phyloP scores from a whole-genome alignment of 352 stramenopile species.

The Pythium biforme region DNA sequence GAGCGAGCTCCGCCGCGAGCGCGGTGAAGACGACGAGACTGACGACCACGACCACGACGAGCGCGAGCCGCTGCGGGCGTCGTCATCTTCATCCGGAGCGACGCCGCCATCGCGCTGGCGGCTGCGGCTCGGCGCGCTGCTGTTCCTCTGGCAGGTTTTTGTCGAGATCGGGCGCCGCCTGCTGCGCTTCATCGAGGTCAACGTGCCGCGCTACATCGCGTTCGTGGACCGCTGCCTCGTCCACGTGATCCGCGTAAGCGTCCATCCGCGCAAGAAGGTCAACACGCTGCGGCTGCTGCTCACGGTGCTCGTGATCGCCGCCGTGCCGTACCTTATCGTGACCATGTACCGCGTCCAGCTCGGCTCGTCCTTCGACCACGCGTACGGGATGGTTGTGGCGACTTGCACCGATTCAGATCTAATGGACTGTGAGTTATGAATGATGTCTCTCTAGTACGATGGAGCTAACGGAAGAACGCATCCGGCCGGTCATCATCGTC shows the following conservation, averaged over 20 bases:
- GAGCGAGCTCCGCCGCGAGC: slow-evolving; percentile 30
- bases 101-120: slow-evolving; percentile 30
- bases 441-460: slow-evolving; percentile 27
- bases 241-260: slow-evolving; percentile 40
- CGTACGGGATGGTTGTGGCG: slow-evolving; percentile 4
- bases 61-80: slow-evolving; percentile 13
- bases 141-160: slow-evolving; percentile 49
- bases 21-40: slow-evolving; percentile 13
- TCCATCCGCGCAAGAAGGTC: slow-evolving; percentile 37
- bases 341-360: slow-evolving; percentile 37
- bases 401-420: too few species aligned
- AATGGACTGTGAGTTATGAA: too few species aligned
- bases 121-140: slow-evolving; percentile 38
- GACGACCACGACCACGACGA: slow-evolving; percentile 11
- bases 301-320: slow-evolving; percentile 35
- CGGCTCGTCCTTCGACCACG: neutral
- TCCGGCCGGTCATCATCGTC: slow-evolving; percentile 64
- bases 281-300: slow-evolving; percentile 41
- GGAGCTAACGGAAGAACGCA: slow-evolving; percentile 55
- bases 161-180: slow-evolving; percentile 44
- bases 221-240: slow-evolving; percentile 52
- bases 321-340: slow-evolving; percentile 47
- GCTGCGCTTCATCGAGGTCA: slow-evolving; percentile 47
- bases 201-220: slow-evolving; percentile 44
- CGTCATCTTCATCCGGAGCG: neutral